Percentiles rank a stretch among this genome's conserved stretches.
These are phyloP conservation scores for Yamadazyma mexicana DNA, from an alignment of 1,139 yeast species.

Conservation along the genomic window DNA sequence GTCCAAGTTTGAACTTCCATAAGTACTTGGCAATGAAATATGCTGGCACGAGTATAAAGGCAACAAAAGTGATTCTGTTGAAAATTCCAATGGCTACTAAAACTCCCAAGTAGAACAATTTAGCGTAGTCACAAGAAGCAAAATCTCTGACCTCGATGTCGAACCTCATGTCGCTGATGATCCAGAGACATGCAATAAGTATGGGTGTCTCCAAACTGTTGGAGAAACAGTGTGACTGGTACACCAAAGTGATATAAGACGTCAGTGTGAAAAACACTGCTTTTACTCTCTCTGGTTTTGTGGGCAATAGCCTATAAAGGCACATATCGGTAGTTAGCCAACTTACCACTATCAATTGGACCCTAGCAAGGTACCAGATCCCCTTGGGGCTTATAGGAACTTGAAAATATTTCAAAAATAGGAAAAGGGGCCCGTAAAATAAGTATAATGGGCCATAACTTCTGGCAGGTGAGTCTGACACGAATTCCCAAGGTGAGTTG, in stretches of 20 bases:
- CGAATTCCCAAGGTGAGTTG: constrained; percentile 85
- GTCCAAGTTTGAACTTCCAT: constrained; percentile 24
- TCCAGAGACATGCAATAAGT: constrained; percentile 55
- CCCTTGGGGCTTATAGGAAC: constrained; percentile 39
- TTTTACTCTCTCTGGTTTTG: constrained; percentile 64
- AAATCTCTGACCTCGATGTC: constrained; percentile 17
- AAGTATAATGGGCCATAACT: constrained; percentile 71
- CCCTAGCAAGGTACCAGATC: constrained; percentile 57
- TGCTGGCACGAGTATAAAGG: constrained; percentile 67
- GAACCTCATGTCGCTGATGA: constrained; percentile 47
- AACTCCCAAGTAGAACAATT: constrained; percentile 47
- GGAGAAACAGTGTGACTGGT: constrained; percentile 86
- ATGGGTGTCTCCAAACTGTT: constrained; percentile 81
- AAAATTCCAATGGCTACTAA: constrained; percentile 68
- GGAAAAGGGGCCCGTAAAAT: constrained; percentile 68
- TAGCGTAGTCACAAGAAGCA: constrained; percentile 8
- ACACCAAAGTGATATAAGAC: constrained; percentile 76
- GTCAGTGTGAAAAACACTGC: constrained; percentile 68
- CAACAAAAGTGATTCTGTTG: constrained; percentile 81
- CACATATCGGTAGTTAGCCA: constrained; percentile 62
- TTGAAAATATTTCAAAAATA: constrained; percentile 24
- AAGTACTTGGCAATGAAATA: constrained; percentile 39
- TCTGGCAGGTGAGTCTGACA: constrained; percentile 58
- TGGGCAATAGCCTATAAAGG: constrained; percentile 49
- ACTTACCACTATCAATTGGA: constrained; percentile 55